Evolutionary conservation across 805 yeast genomes (phyloP), one percentile per base, ranked within the genome.

Genomic region (Metschnikowia dekortorum): DNA sequence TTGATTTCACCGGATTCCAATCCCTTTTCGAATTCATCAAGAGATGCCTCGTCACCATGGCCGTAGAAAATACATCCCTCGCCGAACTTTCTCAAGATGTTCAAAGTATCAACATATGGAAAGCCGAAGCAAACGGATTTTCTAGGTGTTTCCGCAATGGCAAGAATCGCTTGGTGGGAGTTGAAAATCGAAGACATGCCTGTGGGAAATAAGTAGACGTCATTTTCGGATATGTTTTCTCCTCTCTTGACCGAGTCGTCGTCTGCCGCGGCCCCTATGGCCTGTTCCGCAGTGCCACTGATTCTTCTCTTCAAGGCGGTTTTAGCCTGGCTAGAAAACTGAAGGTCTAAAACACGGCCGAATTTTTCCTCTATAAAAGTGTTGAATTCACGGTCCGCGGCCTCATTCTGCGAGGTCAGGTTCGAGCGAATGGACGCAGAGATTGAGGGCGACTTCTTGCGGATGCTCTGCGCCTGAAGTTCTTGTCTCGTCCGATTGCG

Each of bases 51-150:
- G 60, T 89, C 96, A 18, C 96, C 97, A 57, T 81, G 72, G 3
- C 97, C 97, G 56, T 84, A 82, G 65, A 90, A 92, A 57, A 83
- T 83, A 37, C 86, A 87, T 35, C 97, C 97, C 3, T 91, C 87
- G 13, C 98, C 97, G 76, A 90, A 94, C 66, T 91, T 92, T 61
- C 79, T 78, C 60, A 94, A 74, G 51, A 94, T 83, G 58, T 88
- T 89, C 49, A 89, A 75, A 0, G 98, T 91, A 65, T 94, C 98
- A 30, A 89, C 94, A 66, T 92, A 94, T 6, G 98, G 97, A 70
- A 91, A 90, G 1, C 99, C 99, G 68, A 88, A 92, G 69, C 96
- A 89, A 2, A 90, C 96, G 1, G 96, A 83, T 64, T 88, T 89
- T 53, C 70, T 64, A 6, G 67, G 64, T 11, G 46, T 50, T 3